phyloP scores from a whole-genome alignment of 345 rosid genomes.

The Murraya paniculata region DNA sequence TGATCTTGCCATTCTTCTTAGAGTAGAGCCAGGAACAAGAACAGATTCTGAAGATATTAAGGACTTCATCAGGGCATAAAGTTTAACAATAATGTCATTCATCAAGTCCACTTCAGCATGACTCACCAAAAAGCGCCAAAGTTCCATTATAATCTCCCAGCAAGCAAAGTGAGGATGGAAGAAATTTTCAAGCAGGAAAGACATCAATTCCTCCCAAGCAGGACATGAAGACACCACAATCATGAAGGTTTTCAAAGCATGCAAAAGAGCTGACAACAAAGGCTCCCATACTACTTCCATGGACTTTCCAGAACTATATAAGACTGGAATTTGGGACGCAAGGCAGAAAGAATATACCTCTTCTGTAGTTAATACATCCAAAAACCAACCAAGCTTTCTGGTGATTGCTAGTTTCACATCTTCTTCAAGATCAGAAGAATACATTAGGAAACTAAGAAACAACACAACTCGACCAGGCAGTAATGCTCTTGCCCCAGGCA shows the following conservation, averaged over 20 bases:
- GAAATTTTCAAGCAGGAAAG: constrained; percentile 69
- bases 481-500: constrained; percentile 33
- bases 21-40: constrained; percentile 51
- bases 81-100: constrained; percentile 42
- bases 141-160: constrained; percentile 73
- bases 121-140: constrained; percentile 77
- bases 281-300: constrained; percentile 62
- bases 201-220: constrained; percentile 63
- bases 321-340: constrained; percentile 55
- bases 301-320: constrained; percentile 50
- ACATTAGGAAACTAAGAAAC: constrained; percentile 55
- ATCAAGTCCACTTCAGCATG: constrained; percentile 53
- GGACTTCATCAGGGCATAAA: constrained; percentile 50
- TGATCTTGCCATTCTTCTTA: constrained; percentile 67
- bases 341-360: constrained; percentile 70
- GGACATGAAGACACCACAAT: constrained; percentile 53
- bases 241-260: constrained; percentile 70
- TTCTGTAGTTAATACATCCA: constrained; percentile 47
- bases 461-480: constrained; percentile 52
- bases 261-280: constrained; percentile 53
- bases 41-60: constrained; percentile 51
- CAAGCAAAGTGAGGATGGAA: constrained; percentile 87
- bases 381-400: constrained; percentile 67
- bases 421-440: constrained; percentile 48
- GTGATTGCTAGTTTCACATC: constrained; percentile 45